Evolutionary conservation across 148 eudicot genomes (phyloP).

Genomic region (Gaultheria prostrata): DNA sequence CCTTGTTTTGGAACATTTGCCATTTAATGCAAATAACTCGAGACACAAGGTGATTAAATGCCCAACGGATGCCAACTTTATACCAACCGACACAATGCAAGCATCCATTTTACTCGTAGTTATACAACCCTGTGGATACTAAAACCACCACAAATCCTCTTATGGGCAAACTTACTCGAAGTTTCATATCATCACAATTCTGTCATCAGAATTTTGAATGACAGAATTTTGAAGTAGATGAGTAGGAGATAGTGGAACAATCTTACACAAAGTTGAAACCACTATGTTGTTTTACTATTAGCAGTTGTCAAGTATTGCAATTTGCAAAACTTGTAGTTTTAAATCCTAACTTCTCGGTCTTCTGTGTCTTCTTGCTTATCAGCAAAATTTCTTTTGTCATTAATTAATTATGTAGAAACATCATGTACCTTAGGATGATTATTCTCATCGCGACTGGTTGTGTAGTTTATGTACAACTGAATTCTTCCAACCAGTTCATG

Average conservation of each 20-base stretch:
- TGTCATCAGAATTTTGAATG: not conserved
- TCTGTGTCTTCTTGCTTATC: not conserved
- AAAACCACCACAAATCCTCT: not conserved
- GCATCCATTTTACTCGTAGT: not conserved
- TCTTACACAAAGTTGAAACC: not conserved
- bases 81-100: not conserved
- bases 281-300: not conserved
- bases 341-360: not conserved
- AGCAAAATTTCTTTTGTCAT: not conserved
- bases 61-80: not conserved
- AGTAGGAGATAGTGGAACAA: not conserved
- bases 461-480: conserved; percentile 64
- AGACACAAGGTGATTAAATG: conserved; percentile 2
- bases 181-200: not conserved
- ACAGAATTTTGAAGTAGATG: not conserved
- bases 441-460: conserved; percentile 60
- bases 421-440: conserved; percentile 46
- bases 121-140: too few species aligned
- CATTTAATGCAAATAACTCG: not conserved
- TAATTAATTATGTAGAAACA: not conserved
- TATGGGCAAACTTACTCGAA: not conserved
- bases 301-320: not conserved
- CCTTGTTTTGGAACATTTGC: not conserved
- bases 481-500: conserved; percentile 85
- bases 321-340: not conserved